Evolutionary conservation across 257 asterid species (phyloP).

Genomic region (Salvia splendens): DNA sequence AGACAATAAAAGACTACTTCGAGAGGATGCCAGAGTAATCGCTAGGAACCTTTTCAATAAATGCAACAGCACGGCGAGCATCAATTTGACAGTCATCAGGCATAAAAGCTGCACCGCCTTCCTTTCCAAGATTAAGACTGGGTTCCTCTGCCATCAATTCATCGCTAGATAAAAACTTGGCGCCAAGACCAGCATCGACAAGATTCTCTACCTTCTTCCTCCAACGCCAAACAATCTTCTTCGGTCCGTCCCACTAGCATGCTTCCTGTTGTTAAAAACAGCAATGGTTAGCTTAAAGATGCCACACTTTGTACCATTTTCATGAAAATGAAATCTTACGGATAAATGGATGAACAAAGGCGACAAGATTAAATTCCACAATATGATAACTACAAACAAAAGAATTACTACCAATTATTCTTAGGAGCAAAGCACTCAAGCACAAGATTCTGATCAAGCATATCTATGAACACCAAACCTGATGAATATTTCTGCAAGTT

Average conservation of each 20-base stretch:
- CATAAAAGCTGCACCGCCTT: conserved; percentile 74
- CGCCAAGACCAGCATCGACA: conserved; percentile 67
- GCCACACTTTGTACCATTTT: not conserved
- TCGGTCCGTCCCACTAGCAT: conserved; percentile 78
- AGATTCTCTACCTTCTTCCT: conserved; percentile 60
- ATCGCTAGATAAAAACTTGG: conserved; percentile 58
- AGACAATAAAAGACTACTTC: conserved; percentile 12
- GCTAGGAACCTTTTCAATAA: conserved; percentile 65
- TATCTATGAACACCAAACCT: not conserved
- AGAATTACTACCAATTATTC: conserved; percentile 1
- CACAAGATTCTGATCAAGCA: conserved; percentile 21
- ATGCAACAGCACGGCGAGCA: conserved; percentile 70
- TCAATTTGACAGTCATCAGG: conserved; percentile 87
- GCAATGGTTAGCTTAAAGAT: conserved; percentile 12
- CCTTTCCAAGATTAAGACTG: conserved; percentile 68
- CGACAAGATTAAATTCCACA: not conserved
- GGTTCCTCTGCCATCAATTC: conserved; percentile 75
- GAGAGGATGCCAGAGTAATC: conserved; percentile 22
- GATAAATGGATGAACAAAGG: not conserved
- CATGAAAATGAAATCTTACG: not conserved
- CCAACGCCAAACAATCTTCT: conserved; percentile 56
- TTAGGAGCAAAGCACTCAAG: not conserved
- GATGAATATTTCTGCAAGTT: not conserved
- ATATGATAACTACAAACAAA: not conserved
- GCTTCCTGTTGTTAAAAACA: conserved; percentile 59